Evolutionary conservation across 768 basidiomycete genomes (phyloP).

Genomic region (Russula sp.): DNA sequence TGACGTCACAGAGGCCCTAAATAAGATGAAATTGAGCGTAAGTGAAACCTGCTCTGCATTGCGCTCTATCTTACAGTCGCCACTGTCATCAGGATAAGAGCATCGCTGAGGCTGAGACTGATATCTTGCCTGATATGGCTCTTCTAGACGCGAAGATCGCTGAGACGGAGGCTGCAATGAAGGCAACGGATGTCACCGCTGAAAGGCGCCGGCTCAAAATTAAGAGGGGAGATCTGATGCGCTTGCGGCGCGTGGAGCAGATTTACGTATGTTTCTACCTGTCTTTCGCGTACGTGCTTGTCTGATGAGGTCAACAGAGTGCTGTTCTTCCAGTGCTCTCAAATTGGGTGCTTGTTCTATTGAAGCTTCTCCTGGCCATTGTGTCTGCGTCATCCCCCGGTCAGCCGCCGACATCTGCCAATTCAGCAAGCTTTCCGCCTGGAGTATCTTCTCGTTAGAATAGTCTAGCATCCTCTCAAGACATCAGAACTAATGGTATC

Average conservation of each 20-base stretch:
- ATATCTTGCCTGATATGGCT: slow-evolving; percentile 70
- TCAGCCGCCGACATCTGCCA: slow-evolving; percentile 62
- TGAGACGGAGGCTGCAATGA: slow-evolving; percentile 55
- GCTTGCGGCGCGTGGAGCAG: slow-evolving; percentile 84
- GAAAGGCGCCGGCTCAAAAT: slow-evolving; percentile 65
- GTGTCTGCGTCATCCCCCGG: slow-evolving; percentile 75
- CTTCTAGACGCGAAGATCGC: slow-evolving; percentile 69
- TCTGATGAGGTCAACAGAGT: slow-evolving; percentile 48
- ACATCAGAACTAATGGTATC: slow-evolving; percentile 6
- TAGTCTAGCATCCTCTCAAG: neutral
- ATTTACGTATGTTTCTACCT: slow-evolving; percentile 69
- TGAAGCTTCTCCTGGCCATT: slow-evolving; percentile 90
- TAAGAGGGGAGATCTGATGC: slow-evolving; percentile 75
- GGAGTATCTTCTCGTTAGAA: slow-evolving; percentile 62
- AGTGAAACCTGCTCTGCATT: slow-evolving; percentile 10
- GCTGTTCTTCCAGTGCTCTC: slow-evolving; percentile 79
- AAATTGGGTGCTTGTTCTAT: slow-evolving; percentile 87
- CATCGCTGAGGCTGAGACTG: slow-evolving; percentile 48
- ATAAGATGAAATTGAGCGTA: slow-evolving; percentile 37
- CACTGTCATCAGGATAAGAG: slow-evolving; percentile 22
- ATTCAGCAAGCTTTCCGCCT: slow-evolving; percentile 68
- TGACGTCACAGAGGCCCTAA: slow-evolving; percentile 46
- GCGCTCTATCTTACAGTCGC: slow-evolving; percentile 2
- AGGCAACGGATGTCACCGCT: slow-evolving; percentile 46
- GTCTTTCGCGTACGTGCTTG: slow-evolving; percentile 4